A percentile compares a stretch with the other conserved stretches of the same genome.
Evolutionary conservation across 139 green algal species (phyloP).

Genomic region (Chlamydomonas schloesseri): DNA sequence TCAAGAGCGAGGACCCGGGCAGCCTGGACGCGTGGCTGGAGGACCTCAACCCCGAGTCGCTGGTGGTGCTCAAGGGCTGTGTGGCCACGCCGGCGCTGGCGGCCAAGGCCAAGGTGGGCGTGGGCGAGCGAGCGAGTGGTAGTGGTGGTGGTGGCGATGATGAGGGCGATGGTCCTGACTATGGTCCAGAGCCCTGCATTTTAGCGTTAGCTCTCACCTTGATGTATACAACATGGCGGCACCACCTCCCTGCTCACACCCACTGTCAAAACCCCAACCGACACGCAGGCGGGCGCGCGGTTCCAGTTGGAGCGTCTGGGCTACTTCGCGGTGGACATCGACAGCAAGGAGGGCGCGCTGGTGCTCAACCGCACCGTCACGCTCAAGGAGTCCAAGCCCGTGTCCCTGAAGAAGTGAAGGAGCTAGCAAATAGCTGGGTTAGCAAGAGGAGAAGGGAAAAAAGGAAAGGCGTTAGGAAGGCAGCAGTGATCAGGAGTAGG

Average conservation of each 20-base stretch:
- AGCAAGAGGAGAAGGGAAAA: too few species aligned
- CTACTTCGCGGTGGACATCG: slow-evolving; percentile 92
- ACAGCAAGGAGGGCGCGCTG: slow-evolving; percentile 69
- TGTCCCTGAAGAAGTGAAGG: slow-evolving; percentile 37
- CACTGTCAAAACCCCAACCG: too few species aligned
- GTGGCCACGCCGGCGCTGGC: slow-evolving; percentile 37
- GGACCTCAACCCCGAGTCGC: slow-evolving; percentile 87
- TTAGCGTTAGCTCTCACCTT: too few species aligned
- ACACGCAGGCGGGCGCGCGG: slow-evolving; percentile 61
- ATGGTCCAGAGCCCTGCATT: too few species aligned
- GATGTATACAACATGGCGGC: too few species aligned
- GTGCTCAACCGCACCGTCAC: slow-evolving; percentile 96
- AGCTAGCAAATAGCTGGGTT: too few species aligned
- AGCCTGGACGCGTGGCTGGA: slow-evolving; percentile 84
- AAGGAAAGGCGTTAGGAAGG: too few species aligned
- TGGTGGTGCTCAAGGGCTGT: slow-evolving; percentile 40
- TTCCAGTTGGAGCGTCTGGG: slow-evolving; percentile 98
- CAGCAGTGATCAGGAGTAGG: too few species aligned
- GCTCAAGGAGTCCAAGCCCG: slow-evolving; percentile 78
- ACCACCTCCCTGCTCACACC: too few species aligned
- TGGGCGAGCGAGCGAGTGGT: too few species aligned
- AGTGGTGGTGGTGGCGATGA: too few species aligned
- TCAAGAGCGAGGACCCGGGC: slow-evolving; percentile 81
- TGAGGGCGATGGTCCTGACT: too few species aligned
- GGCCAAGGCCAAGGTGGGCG: slow-evolving; percentile 42